A percentile compares a stretch with the other conserved stretches of the same genome.
These are phyloP conservation scores for Backusella tuberculispora DNA, from an alignment of 192 early-diverging fungal species.

Conservation along the genomic window DNA sequence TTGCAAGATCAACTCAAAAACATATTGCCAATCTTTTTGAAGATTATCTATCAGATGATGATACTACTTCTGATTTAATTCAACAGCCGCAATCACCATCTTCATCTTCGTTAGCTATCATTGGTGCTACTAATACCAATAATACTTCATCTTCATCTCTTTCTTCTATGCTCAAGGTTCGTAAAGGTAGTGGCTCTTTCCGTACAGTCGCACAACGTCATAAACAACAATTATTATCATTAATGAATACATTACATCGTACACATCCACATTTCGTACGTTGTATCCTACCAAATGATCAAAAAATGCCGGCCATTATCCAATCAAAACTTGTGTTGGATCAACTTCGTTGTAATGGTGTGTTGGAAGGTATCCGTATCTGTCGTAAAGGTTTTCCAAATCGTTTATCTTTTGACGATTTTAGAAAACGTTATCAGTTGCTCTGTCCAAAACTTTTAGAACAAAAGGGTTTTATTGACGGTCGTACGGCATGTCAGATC, in stretches of 20 bases:
- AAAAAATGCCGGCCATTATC: conserved; percentile 86
- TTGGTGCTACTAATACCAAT: conserved; percentile 4
- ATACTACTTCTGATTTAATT: conserved; percentile 36
- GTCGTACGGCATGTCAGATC: conserved; percentile 79
- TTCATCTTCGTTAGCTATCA: background rate
- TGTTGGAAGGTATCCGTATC: conserved; percentile 96
- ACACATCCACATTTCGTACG: conserved; percentile 98
- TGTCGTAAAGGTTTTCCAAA: conserved; percentile 96
- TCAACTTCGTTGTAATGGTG: conserved; percentile 96
- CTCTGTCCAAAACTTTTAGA: conserved; percentile 81
- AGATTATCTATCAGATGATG: conserved; percentile 70
- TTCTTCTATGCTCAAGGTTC: conserved; percentile 34
- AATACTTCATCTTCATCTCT: conserved; percentile 40
- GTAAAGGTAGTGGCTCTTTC: conserved; percentile 86
- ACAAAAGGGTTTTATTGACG: conserved; percentile 85
- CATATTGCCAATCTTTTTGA: conserved; percentile 82
- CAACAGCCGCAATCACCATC: conserved; percentile 7
- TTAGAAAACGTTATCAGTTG: conserved; percentile 93
- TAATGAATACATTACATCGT: conserved; percentile 90
- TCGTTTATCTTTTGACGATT: conserved; percentile 89
- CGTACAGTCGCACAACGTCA: conserved; percentile 93
- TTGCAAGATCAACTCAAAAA: conserved; percentile 81
- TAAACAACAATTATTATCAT: conserved; percentile 87
- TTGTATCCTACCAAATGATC: conserved; percentile 94
- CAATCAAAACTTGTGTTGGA: conserved; percentile 86